Conservation (phyloP, 345 rosid species). For the Arabidopsis thaliana region DNA sequence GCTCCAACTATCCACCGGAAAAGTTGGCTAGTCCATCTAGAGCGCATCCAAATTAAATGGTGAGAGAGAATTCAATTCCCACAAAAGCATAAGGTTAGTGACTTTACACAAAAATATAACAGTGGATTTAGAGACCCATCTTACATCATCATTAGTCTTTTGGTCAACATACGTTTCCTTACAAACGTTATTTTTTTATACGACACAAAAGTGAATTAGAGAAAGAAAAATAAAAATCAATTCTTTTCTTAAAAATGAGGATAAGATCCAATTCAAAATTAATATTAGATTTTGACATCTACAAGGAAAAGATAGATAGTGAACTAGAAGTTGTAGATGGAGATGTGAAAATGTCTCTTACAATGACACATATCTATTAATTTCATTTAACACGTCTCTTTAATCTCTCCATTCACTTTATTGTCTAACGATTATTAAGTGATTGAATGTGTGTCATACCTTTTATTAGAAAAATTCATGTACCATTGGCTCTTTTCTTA, state of each 20-base stretch:
- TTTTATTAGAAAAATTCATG: background rate
- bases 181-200: constrained; percentile 8
- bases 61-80: constrained; percentile 22
- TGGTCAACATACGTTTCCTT: constrained; percentile 30
- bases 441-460: constrained; percentile 27
- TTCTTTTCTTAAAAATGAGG: constrained; percentile 22
- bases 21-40: constrained; percentile 26
- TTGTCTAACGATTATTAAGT: constrained; percentile 23
- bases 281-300: constrained; percentile 27
- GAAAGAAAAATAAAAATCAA: background rate
- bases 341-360: constrained; percentile 38
- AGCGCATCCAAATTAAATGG: constrained; percentile 22
- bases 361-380: constrained; percentile 27
- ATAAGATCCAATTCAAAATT: constrained; percentile 9
- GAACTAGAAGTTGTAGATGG: constrained; percentile 23
- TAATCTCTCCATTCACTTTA: constrained; percentile 32
- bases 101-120: constrained; percentile 18
- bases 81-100: constrained; percentile 30
- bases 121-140: constrained; percentile 31
- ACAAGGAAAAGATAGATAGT: constrained; percentile 10
- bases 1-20: constrained; percentile 20
- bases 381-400: constrained; percentile 38
- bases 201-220: constrained; percentile 24
- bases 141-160: constrained; percentile 24
- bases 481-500: constrained; percentile 8